Evolutionary conservation across 352 stramenopile genomes (phyloP).

Genomic region (Pythium sp.): DNA sequence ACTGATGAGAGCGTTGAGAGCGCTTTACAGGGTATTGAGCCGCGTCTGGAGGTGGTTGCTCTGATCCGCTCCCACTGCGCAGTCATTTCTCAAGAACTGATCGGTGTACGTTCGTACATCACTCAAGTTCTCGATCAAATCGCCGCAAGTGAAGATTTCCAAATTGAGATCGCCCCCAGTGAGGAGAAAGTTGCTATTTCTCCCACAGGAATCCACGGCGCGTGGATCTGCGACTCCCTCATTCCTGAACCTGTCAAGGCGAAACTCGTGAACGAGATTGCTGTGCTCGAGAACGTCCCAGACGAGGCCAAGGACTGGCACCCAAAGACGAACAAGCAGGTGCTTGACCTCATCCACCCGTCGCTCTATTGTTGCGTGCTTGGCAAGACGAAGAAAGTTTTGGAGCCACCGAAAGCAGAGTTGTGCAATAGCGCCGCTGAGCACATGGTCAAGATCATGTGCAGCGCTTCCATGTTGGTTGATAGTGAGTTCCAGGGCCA

Average conservation of each 20-base stretch:
- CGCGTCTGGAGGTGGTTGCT: background rate
- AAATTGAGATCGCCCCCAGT: background rate
- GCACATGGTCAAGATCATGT: slow-evolving; percentile 35
- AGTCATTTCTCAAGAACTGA: background rate
- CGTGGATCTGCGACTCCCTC: slow-evolving; percentile 32
- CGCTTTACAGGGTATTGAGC: background rate
- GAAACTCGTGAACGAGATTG: slow-evolving; percentile 30
- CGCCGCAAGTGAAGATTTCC: background rate
- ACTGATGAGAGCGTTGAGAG: background rate
- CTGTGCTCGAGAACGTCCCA: slow-evolving; percentile 30
- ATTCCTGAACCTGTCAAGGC: slow-evolving; percentile 23
- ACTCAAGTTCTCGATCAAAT: background rate
- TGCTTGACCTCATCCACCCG: slow-evolving; percentile 58
- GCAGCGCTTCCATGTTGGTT: slow-evolving; percentile 16
- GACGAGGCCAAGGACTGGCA: slow-evolving; percentile 58
- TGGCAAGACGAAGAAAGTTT: slow-evolving; percentile 23
- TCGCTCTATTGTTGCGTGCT: slow-evolving; percentile 61
- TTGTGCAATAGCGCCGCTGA: slow-evolving; percentile 12
- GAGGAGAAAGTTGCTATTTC: background rate
- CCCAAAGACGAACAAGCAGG: slow-evolving; percentile 38
- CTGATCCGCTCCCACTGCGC: background rate
- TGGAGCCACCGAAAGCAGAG: background rate
- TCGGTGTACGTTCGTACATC: background rate
- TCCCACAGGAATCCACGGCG: slow-evolving; percentile 4
- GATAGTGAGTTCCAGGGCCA: slow-evolving; percentile 15